Percentiles rank a stretch among this genome's conserved stretches.
Evolutionary conservation across 1,284 basidiomycete species (phyloP).

Genomic region (Ceratorhiza oryzae-sativae): DNA sequence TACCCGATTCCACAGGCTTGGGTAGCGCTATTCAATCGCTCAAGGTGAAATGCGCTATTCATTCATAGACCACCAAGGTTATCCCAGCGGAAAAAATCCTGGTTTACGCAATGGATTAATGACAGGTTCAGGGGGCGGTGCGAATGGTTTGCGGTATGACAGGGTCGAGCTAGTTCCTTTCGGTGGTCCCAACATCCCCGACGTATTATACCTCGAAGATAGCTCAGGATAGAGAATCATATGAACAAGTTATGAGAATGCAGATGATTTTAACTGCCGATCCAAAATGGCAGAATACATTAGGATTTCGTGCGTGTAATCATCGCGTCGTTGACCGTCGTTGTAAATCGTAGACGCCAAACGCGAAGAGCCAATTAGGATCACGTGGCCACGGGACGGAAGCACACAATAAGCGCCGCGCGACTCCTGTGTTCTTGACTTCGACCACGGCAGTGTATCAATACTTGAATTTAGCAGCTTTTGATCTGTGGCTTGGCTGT

Average conservation of each 20-base stretch:
- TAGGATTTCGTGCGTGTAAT: not conserved
- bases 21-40: not conserved
- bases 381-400: constrained; percentile 36
- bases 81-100: not conserved
- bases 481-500: not conserved
- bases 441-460: constrained; percentile 25
- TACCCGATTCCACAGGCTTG: not conserved
- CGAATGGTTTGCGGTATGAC: not conserved
- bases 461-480: constrained; percentile 14
- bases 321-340: not conserved
- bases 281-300: not conserved
- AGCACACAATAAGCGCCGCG: constrained; percentile 39
- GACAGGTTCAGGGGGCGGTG: not conserved
- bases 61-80: not conserved
- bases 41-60: not conserved
- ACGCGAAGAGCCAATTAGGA: constrained; percentile 9
- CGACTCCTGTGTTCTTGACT: constrained; percentile 38
- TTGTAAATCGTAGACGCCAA: constrained; percentile 21
- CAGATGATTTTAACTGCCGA: too few species aligned
- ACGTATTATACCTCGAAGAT: too few species aligned
- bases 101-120: not conserved
- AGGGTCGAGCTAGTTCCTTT: not conserved
- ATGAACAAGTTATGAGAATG: too few species aligned
- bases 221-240: not conserved
- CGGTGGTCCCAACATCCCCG: not conserved